Evolutionary conservation across 805 yeast species (phyloP), one percentile per base, ranked within the genome.

Genomic region (Cyberlindnera mrakii): DNA sequence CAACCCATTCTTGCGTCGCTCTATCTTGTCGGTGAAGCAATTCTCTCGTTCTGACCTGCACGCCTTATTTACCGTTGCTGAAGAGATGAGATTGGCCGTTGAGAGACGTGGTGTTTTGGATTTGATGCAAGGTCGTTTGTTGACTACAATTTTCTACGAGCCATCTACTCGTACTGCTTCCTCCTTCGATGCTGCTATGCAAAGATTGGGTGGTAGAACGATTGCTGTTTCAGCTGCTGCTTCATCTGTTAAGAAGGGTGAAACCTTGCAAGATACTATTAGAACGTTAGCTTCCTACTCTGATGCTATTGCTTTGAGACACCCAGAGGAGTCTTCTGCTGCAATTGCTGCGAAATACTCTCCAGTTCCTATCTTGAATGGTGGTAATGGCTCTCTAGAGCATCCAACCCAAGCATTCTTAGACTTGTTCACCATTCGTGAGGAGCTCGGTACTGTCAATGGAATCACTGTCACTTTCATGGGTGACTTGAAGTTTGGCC

Each of bases 111-210:
- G 99, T 58, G 95, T 88, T 42, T 72, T 93, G 61, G 96, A 91
- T 65, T 67, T 93, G 49, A 77, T 93, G 70, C 78, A 82, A 65
- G 96, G 98, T 47, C 82, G 95, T 58, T 80, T 93, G 43, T 74
- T 93, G 59, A 87, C 96, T 38, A 95, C 98, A 10, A 82, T 93
- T 73, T 93, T 93, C 74, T 93, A 89, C 66, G 99, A 93, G 72
- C 99, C 99, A 54, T 88, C 96, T 6, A 95, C 99, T 33, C 80
- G 99, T 70, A 93, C 99, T 30, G 80, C 95, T 16, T 81, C 97
- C 18, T 93, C 98, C 1, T 95, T 95, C 64, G 96, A 93, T 65
- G 96, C 96, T 57, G 99, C 99, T 47, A 93, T 93, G 99, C 98
- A 93, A 74, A 85, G 99, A 71, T 75, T 93, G 57, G 99, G 99